Evolutionary conservation across 2,329 filamentous ascomycete species (phyloP).

Genomic region (Claviceps fusiformis): DNA sequence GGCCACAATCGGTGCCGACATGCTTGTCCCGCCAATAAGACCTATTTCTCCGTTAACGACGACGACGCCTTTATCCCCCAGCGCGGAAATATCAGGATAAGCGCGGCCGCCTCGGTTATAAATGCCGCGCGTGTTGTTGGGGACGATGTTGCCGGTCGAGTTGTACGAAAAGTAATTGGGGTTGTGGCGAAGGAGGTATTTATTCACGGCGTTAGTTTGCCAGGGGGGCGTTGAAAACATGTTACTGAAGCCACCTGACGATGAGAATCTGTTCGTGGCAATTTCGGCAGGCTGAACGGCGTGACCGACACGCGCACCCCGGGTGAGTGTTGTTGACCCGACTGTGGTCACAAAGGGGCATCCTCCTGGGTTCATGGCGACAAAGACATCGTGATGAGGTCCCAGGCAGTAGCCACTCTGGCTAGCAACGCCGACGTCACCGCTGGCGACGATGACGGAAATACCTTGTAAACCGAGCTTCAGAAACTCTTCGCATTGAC

Average conservation of each 20-base stretch:
- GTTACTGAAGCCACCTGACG: constrained; percentile 36
- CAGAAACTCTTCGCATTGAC: constrained; percentile 29
- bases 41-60: constrained; percentile 27
- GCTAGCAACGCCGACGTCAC: constrained; percentile 11
- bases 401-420: constrained; percentile 9
- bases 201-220: constrained; percentile 21
- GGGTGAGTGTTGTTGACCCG: constrained; percentile 29
- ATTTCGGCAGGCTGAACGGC: constrained; percentile 1
- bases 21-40: constrained; percentile 35
- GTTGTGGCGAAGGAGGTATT: constrained; percentile 7
- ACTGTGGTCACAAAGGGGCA: constrained; percentile 38
- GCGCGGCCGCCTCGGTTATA: constrained; percentile 35
- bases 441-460: constrained; percentile 26
- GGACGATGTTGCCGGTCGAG: constrained; percentile 8
- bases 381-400: constrained; percentile 27
- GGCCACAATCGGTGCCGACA: constrained; percentile 21
- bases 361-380: constrained; percentile 30
- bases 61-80: constrained; percentile 29
- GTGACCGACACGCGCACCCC: not conserved
- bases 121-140: constrained; percentile 6
- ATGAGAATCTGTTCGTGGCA: constrained; percentile 24
- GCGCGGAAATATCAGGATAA: constrained; percentile 33
- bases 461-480: constrained; percentile 31
- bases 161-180: constrained; percentile 9
- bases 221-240: constrained; percentile 33